A percentile compares a stretch with the other conserved stretches of the same genome.
Conservation (phyloP, 768 basidiomycete genomes). For the Tylopilus rubrobrunneus region DNA sequence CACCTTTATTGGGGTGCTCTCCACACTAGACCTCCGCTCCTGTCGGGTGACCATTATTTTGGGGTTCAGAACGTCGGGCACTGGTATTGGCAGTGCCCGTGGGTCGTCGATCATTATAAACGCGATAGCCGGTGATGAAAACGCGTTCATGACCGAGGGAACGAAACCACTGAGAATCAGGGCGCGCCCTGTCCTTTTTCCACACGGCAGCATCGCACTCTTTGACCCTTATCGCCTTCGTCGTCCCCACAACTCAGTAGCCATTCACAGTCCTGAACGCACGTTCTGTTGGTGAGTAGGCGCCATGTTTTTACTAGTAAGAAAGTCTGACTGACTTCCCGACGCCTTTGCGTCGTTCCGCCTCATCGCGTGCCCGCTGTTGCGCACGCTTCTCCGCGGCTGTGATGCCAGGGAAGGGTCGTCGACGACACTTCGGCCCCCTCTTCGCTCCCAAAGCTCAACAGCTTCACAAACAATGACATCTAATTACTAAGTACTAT, state of each 20-base stretch:
- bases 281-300: not conserved
- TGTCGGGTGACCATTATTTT: not conserved
- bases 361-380: slow-evolving; percentile 76
- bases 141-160: not conserved
- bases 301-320: not conserved
- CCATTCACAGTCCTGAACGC: slow-evolving; percentile 72
- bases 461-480: too few species aligned
- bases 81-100: slow-evolving; percentile 1
- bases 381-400: slow-evolving; percentile 88
- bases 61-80: slow-evolving; percentile 5
- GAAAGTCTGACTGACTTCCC: slow-evolving; percentile 66
- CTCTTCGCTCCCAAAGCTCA: too few species aligned
- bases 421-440: too few species aligned
- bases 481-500: too few species aligned
- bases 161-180: slow-evolving; percentile 63
- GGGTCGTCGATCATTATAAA: slow-evolving; percentile 23
- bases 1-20: slow-evolving; percentile 16
- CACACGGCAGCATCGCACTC: slow-evolving; percentile 50
- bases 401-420: slow-evolving; percentile 95
- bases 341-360: slow-evolving; percentile 64
- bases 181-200: slow-evolving; percentile 76
- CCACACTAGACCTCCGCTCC: not conserved
- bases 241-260: slow-evolving; percentile 85
- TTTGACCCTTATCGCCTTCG: slow-evolving; percentile 46
- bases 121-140: not conserved